A percentile compares a stretch with the other conserved stretches of the same genome.
phyloP scores from a whole-genome alignment of 345 rosid species.

The Pugionium cornutum region DNA sequence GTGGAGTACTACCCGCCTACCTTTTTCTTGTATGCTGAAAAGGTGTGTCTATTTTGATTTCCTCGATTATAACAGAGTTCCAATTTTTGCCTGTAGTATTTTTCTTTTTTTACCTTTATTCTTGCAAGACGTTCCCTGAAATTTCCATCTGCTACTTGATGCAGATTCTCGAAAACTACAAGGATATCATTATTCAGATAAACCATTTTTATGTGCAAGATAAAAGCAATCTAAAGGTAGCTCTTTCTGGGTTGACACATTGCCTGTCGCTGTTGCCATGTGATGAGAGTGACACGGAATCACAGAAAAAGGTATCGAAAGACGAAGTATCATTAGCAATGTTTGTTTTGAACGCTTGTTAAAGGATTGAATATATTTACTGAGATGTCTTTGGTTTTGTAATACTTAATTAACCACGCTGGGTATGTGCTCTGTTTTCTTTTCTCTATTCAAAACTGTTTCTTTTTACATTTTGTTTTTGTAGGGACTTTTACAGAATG shows the following conservation, averaged over 20 bases:
- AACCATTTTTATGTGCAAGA: conserved; percentile 69
- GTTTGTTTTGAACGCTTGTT: not conserved
- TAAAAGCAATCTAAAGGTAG: conserved; percentile 64
- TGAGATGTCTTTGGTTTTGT: not conserved
- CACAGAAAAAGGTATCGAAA: conserved; percentile 46
- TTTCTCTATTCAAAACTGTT: no score
- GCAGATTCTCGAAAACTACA: conserved; percentile 83
- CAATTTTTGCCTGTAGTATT: not conserved
- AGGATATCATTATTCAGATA: conserved; percentile 55
- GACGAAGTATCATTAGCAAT: conserved; percentile 9
- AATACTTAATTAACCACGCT: no score
- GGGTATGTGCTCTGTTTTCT: no score
- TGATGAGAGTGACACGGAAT: conserved; percentile 43
- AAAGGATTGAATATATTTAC: no score
- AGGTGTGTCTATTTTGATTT: conserved; percentile 49
- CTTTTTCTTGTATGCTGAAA: conserved; percentile 67
- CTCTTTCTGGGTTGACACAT: conserved; percentile 66
- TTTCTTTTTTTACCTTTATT: not conserved
- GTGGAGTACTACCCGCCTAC: conserved; percentile 65
- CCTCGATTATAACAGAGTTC: not conserved
- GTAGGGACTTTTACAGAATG: conserved; percentile 31
- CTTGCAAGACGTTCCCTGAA: conserved; percentile 6
- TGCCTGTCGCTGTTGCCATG: conserved; percentile 73
- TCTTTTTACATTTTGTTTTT: conserved; percentile 19
- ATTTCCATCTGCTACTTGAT: conserved; percentile 4